phyloP scores from a whole-genome alignment of 2,329 filamentous ascomycete genomes.

The Colletotrichum chrysophilum region DNA sequence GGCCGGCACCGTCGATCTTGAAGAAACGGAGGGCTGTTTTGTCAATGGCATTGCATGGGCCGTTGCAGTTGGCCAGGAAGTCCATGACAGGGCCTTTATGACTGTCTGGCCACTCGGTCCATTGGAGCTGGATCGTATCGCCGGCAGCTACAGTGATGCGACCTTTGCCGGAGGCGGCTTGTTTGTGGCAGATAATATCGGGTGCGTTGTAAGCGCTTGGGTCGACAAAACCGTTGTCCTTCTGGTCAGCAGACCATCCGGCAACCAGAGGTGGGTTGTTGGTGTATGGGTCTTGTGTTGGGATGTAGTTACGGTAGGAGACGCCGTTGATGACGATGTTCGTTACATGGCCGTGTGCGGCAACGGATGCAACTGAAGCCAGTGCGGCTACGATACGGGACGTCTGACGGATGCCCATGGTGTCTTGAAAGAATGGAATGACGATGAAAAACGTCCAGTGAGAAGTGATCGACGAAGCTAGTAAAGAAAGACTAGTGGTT shows the following conservation, averaged over 20 bases:
- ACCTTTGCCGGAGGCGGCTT: constrained; percentile 42
- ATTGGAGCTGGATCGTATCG: constrained; percentile 49
- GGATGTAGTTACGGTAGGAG: constrained; percentile 46
- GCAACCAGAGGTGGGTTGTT: constrained; percentile 19
- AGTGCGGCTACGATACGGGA: constrained; percentile 26
- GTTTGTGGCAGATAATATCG: constrained; percentile 56
- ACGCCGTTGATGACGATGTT: constrained; percentile 49
- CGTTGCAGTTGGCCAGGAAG: constrained; percentile 50
- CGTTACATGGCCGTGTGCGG: constrained; percentile 46
- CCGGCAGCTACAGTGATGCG: constrained; percentile 49
- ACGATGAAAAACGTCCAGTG: neutral
- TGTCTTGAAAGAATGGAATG: neutral
- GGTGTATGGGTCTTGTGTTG: constrained; percentile 19
- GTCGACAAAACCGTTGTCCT: constrained; percentile 51
- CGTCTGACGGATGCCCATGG: constrained; percentile 27
- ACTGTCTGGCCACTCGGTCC: constrained; percentile 53
- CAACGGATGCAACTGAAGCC: constrained; percentile 28
- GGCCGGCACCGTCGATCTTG: constrained; percentile 48
- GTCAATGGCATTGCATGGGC: constrained; percentile 43
- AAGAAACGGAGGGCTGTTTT: constrained; percentile 49
- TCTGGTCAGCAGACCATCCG: constrained; percentile 48
- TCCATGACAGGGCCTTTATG: constrained; percentile 53
- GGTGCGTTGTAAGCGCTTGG: constrained; percentile 44
- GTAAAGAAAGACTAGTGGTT: neutral
- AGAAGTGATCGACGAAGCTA: neutral